Evolutionary conservation across 768 basidiomycete species (phyloP), one percentile per base, ranked within the genome.

Genomic region (Suillus tomentosus): DNA sequence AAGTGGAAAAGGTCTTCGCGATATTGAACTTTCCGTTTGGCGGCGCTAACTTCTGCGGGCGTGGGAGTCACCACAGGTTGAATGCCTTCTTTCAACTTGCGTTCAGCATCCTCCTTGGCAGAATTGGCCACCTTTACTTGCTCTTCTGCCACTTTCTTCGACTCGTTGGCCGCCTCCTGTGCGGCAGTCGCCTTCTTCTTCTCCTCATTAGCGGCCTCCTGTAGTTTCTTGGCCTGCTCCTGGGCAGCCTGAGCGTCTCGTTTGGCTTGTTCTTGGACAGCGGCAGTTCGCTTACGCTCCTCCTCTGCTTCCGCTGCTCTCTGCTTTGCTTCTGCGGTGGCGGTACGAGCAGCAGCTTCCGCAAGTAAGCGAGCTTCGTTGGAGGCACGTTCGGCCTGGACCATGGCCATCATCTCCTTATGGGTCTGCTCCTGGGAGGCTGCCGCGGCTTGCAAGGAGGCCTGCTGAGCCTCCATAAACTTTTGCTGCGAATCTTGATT

Each of bases 41-140:
- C 68, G 8, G 63, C 73, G 22, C 48, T 64, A 17, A 74, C 62
- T 37, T 78, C 76, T 19, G 60, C 64, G n/a, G 58, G 56, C 8
- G 74, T 72, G 42, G 76, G 76, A 69, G 67, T 70, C 45, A 74
- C 67, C 39, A 74, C 69, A 11, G 76, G 76, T 43, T 72, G 74
- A 13, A 72, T 70, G 4, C 73, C 76, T 40, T 71, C 64, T 59
- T 61, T 72, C 54, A 74, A 61, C 27, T 66, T 69, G 31, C 58
- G 66, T 48, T 75, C 73, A 53, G 60, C 60, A 1, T 58, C 60
- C 17, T 14, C 6, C 51, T 36, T 48, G 14, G 60, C 60, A 22
- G 14, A 54, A 0, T 31, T n/a, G 0, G 70, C 68, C 7, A 43
- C 63, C 36, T 9, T n/a, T 1, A 61, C 31, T n/a, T 70, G 69